phyloP scores from a whole-genome alignment of 2,329 filamentous ascomycete species.

The Neoscytalidium dimidiatum region DNA sequence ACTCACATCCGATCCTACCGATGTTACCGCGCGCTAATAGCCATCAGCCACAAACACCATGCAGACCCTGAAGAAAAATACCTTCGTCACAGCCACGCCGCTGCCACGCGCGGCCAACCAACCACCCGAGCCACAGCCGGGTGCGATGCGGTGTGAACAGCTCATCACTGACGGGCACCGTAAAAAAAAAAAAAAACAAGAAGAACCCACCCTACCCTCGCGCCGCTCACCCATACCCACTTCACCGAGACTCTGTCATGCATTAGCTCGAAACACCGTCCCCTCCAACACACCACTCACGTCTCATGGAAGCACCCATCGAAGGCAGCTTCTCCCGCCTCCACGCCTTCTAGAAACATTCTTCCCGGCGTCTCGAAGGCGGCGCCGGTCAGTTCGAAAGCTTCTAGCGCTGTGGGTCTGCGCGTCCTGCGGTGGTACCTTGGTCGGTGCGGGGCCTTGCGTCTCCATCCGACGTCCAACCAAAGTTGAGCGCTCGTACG shows the following conservation, averaged over 20 bases:
- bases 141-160: not conserved
- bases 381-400: not conserved
- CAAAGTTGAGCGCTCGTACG: not conserved
- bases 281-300: no score
- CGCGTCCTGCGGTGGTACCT: not conserved
- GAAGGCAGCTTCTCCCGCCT: no score
- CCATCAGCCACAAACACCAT: not conserved
- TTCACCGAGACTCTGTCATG: not conserved
- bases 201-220: no score
- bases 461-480: not conserved
- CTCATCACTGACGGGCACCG: not conserved
- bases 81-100: no score
- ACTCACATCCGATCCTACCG: not conserved
- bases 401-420: not conserved
- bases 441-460: not conserved
- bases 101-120: not conserved
- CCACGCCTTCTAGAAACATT: not conserved
- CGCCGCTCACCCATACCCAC: no score
- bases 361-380: not conserved
- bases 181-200: no score
- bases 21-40: not conserved
- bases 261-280: not conserved
- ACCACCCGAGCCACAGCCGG: not conserved
- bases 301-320: not conserved
- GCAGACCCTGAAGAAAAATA: no score